Evolutionary conservation across 163 green algal species (phyloP), one percentile per base, ranked within the genome.

Genomic region (Volvox carteri): DNA sequence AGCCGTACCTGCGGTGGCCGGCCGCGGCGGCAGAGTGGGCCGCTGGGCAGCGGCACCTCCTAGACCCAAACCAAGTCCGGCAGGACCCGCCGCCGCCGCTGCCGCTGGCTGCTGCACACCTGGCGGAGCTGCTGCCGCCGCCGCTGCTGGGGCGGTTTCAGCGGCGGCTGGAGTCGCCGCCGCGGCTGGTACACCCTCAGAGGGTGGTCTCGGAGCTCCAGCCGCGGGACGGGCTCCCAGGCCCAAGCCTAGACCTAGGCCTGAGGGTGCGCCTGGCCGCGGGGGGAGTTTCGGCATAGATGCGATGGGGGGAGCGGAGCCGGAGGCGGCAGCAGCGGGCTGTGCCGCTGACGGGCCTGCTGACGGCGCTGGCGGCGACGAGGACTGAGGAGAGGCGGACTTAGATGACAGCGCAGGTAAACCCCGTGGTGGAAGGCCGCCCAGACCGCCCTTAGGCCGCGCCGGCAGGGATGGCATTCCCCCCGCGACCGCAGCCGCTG

Each of bases 371-470:
- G 73, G n/a, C 1, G 73, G 30, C 14, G 75, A 48, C 5, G 25
- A 5, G 73, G 39, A 41, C 41, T 37, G 70, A 65, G 42, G 25
- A 19, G 23, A 23, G 21, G 42, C 44, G 14, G 73, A 9, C 41
- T 78, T 78, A 11, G 37, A 14, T 14, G 70, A 39, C 8, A 78
- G 70, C 42, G 79, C 16, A 0, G 44, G 41, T 39, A 56, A 46
- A 14, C 37, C 54, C 16, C 85, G 73, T 21, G 85, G 85, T 41
- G 85, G 85, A 39, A 90, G 85, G 6, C 58, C 33, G 48, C 28
- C 9, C 30, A 86, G 18, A 35, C 86, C 86, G 5, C 83, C 90
- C 44, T 88, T 83, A 33, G 86, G 86, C 28, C 86, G 83, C 6
- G 81, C 70, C n/a, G 78, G 84, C 23, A 88, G 87, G 9, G 50